phyloP scores from a whole-genome alignment of 257 asterid genomes.

The Verbascum thapsus region DNA sequence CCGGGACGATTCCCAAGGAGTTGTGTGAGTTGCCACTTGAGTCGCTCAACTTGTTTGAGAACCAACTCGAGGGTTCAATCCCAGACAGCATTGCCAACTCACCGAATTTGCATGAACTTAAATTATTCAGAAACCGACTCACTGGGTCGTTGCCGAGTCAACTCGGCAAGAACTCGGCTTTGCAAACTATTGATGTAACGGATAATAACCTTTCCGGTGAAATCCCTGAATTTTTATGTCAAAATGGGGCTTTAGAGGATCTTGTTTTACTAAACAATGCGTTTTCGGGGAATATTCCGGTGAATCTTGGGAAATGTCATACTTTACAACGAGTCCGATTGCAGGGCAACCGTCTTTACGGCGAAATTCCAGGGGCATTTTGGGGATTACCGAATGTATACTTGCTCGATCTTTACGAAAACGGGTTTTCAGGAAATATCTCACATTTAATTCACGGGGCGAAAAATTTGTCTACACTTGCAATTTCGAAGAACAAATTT shows the following conservation, averaged over 20 bases:
- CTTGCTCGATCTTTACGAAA: slow-evolving; percentile 59
- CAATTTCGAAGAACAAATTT: slow-evolving; percentile 54
- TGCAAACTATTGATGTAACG: slow-evolving; percentile 57
- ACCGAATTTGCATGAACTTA: slow-evolving; percentile 57
- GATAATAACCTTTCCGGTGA: slow-evolving; percentile 49
- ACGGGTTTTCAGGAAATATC: slow-evolving; percentile 63
- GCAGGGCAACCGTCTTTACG: slow-evolving; percentile 46
- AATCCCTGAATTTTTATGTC: slow-evolving; percentile 63
- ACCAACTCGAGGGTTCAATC: slow-evolving; percentile 59
- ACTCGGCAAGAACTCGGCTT: slow-evolving; percentile 68
- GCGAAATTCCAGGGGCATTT: slow-evolving; percentile 59
- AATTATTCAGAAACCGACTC: slow-evolving; percentile 50
- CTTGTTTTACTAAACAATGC: slow-evolving; percentile 48
- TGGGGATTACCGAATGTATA: slow-evolving; percentile 77
- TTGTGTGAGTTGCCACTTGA: slow-evolving; percentile 71
- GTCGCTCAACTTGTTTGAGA: slow-evolving; percentile 63
- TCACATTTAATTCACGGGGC: slow-evolving; percentile 60
- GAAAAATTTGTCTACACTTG: slow-evolving; percentile 49
- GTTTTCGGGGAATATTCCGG: slow-evolving; percentile 67
- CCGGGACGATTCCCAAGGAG: slow-evolving; percentile 67
- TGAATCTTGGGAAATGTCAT: slow-evolving; percentile 54
- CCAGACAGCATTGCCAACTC: slow-evolving; percentile 71
- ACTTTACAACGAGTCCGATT: slow-evolving; percentile 60
- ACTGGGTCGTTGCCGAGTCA: slow-evolving; percentile 63
- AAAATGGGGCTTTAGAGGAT: slow-evolving; percentile 47